Evolutionary conservation across 129 eudicot genomes (phyloP), one percentile per base, ranked within the genome.

Genomic region (Erigeron canadensis): DNA sequence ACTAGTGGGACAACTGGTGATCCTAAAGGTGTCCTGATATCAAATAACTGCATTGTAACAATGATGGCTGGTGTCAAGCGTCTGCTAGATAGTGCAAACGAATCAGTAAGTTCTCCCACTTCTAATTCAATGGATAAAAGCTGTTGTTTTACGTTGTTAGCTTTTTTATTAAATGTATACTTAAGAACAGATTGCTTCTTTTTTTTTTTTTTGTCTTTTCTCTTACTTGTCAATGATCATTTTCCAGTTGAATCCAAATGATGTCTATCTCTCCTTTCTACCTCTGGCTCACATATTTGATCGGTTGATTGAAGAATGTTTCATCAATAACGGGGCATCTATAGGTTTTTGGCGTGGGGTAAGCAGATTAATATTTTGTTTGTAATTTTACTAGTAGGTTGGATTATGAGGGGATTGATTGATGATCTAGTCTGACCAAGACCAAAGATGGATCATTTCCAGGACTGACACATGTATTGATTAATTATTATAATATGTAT

Each of bases 341-440:
- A 94, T 94, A 53, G 99, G 99, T 77, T 94, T 94, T 72, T 94
- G 99, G 99, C 91, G 99, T 78, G 99, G 99, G 96, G 99, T 94
- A 83, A 79, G 96, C 82, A 80, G 53, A 40, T 66, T 65, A 18
- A 13, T 48, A 16, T 44, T 9, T 72, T 34, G 69, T 28, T 22
- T 8, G 21, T 58, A 18, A 22, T 19, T 8, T 43, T 43, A 43
- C 34, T 3, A 28, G 34, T 28, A 28, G 34, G 1, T 28, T 2
- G 2, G 2, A 23, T 23, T 23, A 23, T 23, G 34, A 23, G 34
- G 34, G 34, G 34, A 23, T 23, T 23, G 34, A 23, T 23, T 23
- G 34, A 23, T 23, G 2, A 23, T 23, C 1, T 28, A 3, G 34
- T 28, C 2, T 28, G n/a, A 15, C 16, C 56, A 50, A 8, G 56